phyloP scores from a whole-genome alignment of 1,284 basidiomycete species.

The Melampsora americana region DNA sequence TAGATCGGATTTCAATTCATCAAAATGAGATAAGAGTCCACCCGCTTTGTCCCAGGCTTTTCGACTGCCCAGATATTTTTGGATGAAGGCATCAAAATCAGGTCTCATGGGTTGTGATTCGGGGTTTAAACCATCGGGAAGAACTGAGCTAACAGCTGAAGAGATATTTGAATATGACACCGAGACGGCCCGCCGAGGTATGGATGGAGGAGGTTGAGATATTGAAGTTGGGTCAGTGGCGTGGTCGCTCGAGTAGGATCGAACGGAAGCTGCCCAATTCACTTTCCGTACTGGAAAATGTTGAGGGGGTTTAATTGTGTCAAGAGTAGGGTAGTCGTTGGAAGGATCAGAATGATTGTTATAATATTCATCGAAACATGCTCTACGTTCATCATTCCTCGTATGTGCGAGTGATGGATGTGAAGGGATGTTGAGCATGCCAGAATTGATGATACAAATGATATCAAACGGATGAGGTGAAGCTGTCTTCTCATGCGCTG shows the following conservation, averaged over 20 bases:
- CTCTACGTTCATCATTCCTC: constrained; percentile 5
- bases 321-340: not conserved
- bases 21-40: constrained; percentile 19
- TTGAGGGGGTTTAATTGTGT: not conserved
- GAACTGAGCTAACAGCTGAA: constrained; percentile 11
- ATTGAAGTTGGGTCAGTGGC: constrained; percentile 5
- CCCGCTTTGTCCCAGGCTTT: not conserved
- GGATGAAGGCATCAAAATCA: constrained; percentile 13
- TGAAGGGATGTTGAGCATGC: not conserved
- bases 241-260: constrained; percentile 15
- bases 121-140: constrained; percentile 21
- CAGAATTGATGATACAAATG: constrained; percentile 27
- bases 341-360: not conserved
- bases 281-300: constrained; percentile 14
- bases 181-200: not conserved
- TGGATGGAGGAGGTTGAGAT: not conserved
- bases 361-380: constrained; percentile 2
- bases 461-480: constrained; percentile 42
- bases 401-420: not conserved
- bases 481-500: constrained; percentile 13
- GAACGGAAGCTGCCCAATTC: constrained; percentile 41
- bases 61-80: constrained; percentile 15
- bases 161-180: constrained; percentile 4
- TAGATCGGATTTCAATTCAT: constrained; percentile 14
- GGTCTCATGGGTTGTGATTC: constrained; percentile 21